Percentiles rank a stretch among this genome's conserved stretches.
These are phyloP conservation scores for Aspergillus proliferans DNA, from an alignment of 2,329 filamentous ascomycete species.

Conservation along the genomic window DNA sequence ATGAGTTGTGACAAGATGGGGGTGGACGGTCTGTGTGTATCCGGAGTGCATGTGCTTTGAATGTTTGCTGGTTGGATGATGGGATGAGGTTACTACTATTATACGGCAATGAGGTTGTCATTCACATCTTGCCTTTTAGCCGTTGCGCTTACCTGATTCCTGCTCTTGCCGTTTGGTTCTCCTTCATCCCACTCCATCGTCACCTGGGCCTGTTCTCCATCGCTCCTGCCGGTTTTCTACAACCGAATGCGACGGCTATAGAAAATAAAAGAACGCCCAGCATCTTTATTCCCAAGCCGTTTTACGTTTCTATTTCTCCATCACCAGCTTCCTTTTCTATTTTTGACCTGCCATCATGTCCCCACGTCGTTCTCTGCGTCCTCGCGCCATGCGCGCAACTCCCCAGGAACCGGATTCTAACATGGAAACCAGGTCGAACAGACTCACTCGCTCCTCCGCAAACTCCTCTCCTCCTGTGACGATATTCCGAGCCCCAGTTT, in stretches of 20 bases:
- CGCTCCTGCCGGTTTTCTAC: neutral
- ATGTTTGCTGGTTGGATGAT: neutral
- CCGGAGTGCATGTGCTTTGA: neutral
- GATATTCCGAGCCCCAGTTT: conserved; percentile 29
- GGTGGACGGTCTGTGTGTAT: neutral
- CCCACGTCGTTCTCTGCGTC: conserved; percentile 35
- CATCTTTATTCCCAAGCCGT: neutral
- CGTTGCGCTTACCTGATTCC: neutral
- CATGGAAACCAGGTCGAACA: conserved; percentile 30
- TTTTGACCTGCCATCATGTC: conserved; percentile 20
- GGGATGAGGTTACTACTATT: neutral
- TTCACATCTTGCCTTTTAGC: neutral
- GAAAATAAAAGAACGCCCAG: neutral
- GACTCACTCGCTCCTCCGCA: conserved; percentile 25
- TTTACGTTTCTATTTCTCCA: conserved; percentile 3
- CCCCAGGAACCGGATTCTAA: conserved; percentile 28
- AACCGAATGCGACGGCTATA: neutral
- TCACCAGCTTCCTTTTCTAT: conserved; percentile 1
- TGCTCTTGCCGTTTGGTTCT: neutral
- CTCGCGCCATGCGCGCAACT: conserved; percentile 24
- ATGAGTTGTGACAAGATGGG: neutral
- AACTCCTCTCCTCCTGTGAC: conserved; percentile 27
- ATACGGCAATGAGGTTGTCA: neutral
- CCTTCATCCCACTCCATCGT: neutral
- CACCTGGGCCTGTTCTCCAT: neutral